phyloP scores from a whole-genome alignment of 768 basidiomycete genomes.

The Panaeolus papilionaceus region DNA sequence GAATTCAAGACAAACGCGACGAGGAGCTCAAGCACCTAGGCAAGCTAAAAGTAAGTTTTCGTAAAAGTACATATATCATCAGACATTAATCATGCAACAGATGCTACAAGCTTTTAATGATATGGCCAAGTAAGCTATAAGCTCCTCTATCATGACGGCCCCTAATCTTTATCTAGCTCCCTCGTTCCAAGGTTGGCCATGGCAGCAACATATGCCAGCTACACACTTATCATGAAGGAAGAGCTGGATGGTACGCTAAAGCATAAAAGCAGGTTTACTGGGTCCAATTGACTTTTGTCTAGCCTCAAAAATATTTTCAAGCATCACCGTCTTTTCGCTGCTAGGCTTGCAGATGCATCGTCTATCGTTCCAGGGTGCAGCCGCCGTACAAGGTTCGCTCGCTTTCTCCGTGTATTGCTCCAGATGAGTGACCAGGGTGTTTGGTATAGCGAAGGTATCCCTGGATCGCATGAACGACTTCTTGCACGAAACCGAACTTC shows the following conservation, averaged over 20 bases:
- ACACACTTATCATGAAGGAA: slow-evolving; percentile 50
- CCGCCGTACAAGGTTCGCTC: too few species aligned
- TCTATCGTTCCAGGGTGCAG: too few species aligned
- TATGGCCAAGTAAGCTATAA: slow-evolving; percentile 44
- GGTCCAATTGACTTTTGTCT: slow-evolving; percentile 30
- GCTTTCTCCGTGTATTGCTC: too few species aligned
- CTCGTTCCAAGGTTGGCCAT: slow-evolving; percentile 66
- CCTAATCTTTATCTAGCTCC: slow-evolving; percentile 13
- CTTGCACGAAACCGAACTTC: slow-evolving; percentile 51
- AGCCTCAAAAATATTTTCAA: slow-evolving; percentile 54
- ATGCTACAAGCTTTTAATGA: slow-evolving; percentile 31
- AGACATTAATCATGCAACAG: too few species aligned
- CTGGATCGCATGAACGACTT: slow-evolving; percentile 56
- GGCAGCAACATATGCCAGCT: slow-evolving; percentile 67
- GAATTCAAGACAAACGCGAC: slow-evolving; percentile 62
- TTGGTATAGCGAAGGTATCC: slow-evolving; percentile 58
- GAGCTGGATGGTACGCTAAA: too few species aligned
- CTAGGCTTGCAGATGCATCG: too few species aligned
- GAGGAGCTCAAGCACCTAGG: slow-evolving; percentile 63
- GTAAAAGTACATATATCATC: too few species aligned
- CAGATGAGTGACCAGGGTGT: slow-evolving; percentile 33
- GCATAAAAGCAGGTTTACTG: too few species aligned
- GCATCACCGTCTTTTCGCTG: slow-evolving; percentile 53
- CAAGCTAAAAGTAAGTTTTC: slow-evolving; percentile 42
- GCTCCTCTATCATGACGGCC: too few species aligned